Conservation (phyloP, 345 rosid genomes). For the Turritis glabra region DNA sequence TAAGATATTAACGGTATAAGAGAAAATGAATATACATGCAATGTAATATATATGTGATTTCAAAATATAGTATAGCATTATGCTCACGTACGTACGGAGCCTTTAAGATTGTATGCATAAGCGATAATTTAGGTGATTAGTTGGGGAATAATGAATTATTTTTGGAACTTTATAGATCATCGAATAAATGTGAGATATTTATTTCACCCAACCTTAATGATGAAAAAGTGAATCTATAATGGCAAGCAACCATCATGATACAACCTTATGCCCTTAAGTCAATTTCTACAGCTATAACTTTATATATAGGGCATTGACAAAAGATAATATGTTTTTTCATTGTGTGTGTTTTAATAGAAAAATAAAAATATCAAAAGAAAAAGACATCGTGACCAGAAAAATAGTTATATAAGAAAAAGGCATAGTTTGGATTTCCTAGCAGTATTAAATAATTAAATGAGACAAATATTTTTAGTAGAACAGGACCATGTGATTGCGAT, state of each 20-base stretch:
- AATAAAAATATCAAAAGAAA: neutral
- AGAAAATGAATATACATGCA: neutral
- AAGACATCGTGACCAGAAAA: neutral
- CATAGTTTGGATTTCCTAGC: slow-evolving; percentile 31
- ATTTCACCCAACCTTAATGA: slow-evolving; percentile 32
- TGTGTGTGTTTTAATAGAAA: neutral
- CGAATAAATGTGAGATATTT: slow-evolving; percentile 18
- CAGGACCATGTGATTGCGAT: slow-evolving; percentile 15
- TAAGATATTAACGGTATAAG: neutral
- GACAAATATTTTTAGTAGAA: neutral
- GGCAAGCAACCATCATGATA: slow-evolving; percentile 42
- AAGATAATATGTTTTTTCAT: neutral
- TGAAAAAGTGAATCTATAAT: slow-evolving; percentile 41
- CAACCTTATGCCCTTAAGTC: slow-evolving; percentile 36
- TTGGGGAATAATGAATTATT: slow-evolving; percentile 22
- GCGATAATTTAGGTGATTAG: slow-evolving; percentile 20
- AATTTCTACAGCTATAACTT: slow-evolving; percentile 39
- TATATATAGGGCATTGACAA: slow-evolving; percentile 7
- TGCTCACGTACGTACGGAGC: slow-evolving; percentile 19
- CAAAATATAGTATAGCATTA: neutral
- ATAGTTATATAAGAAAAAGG: slow-evolving; percentile 17
- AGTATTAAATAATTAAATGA: neutral
- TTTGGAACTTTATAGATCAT: slow-evolving; percentile 13
- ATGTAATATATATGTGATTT: neutral
- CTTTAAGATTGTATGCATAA: neutral